These are phyloP conservation scores for Xylariomycetidae sp. DNA, from an alignment of 2,329 filamentous ascomycete species.

Conservation along the genomic window DNA sequence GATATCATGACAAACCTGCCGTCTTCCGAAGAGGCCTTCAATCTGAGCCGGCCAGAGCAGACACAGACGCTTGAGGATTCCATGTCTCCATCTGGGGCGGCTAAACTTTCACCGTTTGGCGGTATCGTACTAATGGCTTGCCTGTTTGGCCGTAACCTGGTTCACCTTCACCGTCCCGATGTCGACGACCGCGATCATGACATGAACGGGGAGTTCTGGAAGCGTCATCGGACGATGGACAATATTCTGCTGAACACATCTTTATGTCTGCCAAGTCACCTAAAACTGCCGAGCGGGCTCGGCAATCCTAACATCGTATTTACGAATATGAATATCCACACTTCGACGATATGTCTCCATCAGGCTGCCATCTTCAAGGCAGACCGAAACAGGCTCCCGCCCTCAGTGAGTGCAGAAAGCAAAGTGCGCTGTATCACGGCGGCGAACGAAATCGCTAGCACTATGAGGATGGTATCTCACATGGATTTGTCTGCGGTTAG, in stretches of 20 bases:
- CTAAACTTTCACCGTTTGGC: slow-evolving; percentile 71
- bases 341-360: slow-evolving; percentile 94
- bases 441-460: slow-evolving; percentile 87
- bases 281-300: slow-evolving; percentile 75
- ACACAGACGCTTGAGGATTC: slow-evolving; percentile 67
- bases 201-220: slow-evolving; percentile 93
- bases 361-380: slow-evolving; percentile 98
- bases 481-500: slow-evolving; percentile 78
- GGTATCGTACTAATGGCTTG: slow-evolving; percentile 81
- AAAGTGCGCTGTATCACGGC: slow-evolving; percentile 91
- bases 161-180: slow-evolving; percentile 85
- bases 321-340: slow-evolving; percentile 95
- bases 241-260: slow-evolving; percentile 85
- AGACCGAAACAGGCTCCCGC: slow-evolving; percentile 77
- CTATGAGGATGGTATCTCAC: slow-evolving; percentile 93
- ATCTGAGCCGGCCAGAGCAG: slow-evolving; percentile 70
- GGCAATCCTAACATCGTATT: slow-evolving; percentile 83
- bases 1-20: slow-evolving; percentile 88
- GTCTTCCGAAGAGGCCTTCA: slow-evolving; percentile 76
- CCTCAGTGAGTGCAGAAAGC: slow-evolving; percentile 78
- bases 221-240: slow-evolving; percentile 82
- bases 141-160: slow-evolving; percentile 84
- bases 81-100: slow-evolving; percentile 66
- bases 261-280: slow-evolving; percentile 71
- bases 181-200: slow-evolving; percentile 78